Percentiles rank a stretch among this genome's conserved stretches.
These are phyloP conservation scores for Coemansia sp. DNA, from an alignment of 192 early-diverging fungal species.

Conservation along the genomic window DNA sequence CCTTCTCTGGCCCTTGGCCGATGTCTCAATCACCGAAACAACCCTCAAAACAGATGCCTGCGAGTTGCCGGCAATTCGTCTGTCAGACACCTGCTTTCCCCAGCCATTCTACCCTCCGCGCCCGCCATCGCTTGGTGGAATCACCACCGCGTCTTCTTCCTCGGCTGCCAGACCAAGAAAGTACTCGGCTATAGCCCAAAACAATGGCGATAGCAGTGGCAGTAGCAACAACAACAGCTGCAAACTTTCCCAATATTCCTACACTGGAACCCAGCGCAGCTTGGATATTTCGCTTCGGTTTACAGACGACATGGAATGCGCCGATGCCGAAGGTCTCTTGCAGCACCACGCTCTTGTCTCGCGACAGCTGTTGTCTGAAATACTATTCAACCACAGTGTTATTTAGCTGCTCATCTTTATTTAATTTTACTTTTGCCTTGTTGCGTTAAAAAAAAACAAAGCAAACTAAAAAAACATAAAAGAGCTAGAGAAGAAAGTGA, in stretches of 20 bases:
- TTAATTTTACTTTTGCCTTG: too few species aligned
- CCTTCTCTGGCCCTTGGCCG: slow-evolving; percentile 49
- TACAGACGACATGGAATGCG: slow-evolving; percentile 7
- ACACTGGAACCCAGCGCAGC: slow-evolving; percentile 15
- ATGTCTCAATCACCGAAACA: slow-evolving; percentile 1
- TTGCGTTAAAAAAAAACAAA: not conserved
- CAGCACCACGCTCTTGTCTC: slow-evolving; percentile 9
- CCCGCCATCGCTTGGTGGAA: slow-evolving; percentile 33
- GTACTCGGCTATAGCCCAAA: not conserved
- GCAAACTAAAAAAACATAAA: slow-evolving; percentile 5
- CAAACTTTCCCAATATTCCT: slow-evolving; percentile 15
- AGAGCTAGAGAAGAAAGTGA: slow-evolving; percentile 1
- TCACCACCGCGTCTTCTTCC: slow-evolving; percentile 9
- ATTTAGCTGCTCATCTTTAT: slow-evolving; percentile 6
- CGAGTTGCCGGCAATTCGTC: slow-evolving; percentile 5
- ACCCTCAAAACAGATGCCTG: slow-evolving; percentile 12
- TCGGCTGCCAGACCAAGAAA: not conserved
- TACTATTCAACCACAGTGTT: slow-evolving; percentile 32
- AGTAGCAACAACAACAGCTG: not conserved
- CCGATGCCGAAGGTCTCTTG: not conserved
- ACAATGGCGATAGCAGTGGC: not conserved
- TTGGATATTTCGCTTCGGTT: slow-evolving; percentile 38
- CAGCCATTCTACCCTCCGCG: slow-evolving; percentile 36
- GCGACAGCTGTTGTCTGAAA: slow-evolving; percentile 24
- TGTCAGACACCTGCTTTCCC: slow-evolving; percentile 30